Evolutionary conservation across 441 rosid species (phyloP).

Genomic region (Capsella rubella): DNA sequence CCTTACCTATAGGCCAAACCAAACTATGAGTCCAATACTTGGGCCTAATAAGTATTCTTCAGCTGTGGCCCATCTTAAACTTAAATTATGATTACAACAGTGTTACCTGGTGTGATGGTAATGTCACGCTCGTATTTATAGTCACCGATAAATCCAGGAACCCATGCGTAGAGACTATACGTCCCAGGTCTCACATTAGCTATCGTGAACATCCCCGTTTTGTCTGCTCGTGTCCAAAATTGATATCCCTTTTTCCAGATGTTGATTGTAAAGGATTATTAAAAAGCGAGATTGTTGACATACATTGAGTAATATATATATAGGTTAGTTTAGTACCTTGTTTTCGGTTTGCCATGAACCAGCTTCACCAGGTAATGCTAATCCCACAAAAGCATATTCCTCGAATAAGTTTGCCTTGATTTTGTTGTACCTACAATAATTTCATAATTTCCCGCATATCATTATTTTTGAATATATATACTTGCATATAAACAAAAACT

Average conservation of each 20-base stretch:
- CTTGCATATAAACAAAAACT: no score
- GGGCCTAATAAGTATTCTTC: neutral
- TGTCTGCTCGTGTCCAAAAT: constrained; percentile 65
- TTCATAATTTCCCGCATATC: neutral
- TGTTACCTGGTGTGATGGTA: constrained; percentile 55
- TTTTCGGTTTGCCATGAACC: constrained; percentile 77
- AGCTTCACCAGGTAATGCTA: constrained; percentile 61
- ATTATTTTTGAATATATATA: no score
- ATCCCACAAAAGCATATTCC: constrained; percentile 58
- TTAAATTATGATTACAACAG: neutral
- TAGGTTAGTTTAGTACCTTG: constrained; percentile 49
- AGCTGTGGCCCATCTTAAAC: neutral
- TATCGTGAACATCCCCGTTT: constrained; percentile 51
- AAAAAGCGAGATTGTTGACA: neutral
- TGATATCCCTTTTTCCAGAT: constrained; percentile 64
- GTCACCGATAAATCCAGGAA: constrained; percentile 62
- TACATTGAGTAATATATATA: neutral
- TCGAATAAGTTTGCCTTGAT: constrained; percentile 39
- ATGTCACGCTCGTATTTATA: constrained; percentile 48
- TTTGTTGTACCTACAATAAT: constrained; percentile 33
- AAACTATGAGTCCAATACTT: neutral
- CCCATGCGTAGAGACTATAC: constrained; percentile 69
- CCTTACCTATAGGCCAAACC: constrained; percentile 42
- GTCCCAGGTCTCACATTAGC: constrained; percentile 59
- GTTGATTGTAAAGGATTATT: neutral